Evolutionary conservation across 495 filamentous ascomycete genomes (phyloP), one percentile per base, ranked within the genome.

Genomic region (Pyrenula massariospora): DNA sequence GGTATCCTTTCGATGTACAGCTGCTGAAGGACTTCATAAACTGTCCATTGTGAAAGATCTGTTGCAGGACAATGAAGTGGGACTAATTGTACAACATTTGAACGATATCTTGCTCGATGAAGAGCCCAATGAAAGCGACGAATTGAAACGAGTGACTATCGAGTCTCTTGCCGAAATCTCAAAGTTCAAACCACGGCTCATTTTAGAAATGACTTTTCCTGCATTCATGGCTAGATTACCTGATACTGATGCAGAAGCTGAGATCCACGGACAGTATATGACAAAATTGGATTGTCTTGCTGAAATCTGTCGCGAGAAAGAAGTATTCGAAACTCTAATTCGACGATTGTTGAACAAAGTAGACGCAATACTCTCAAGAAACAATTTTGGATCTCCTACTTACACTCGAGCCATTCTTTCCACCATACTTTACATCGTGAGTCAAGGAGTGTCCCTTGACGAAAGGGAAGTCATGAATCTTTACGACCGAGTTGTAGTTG

Each of bases 161-260:
- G 65, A 75, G 50, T 78, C 79, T 48, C 70, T 89, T 48, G 74
- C 80, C 10, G 77, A 84, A 25, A 77, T 89, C 52, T 85, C 85
- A 8, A 84, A 78, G 58, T 73, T 81, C 54, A 85, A 84, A 59
- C 80, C 84, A 12, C 75, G 77, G n/a, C 65, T 85, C 22, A 82
- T 89, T 20, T 79, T 86, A 67, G 77, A 87, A 53, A 83, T 84
- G 25, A 86, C 85, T 0, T 84, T 89, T 66, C 86, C 86, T 12
- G 81, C 81, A 10, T 88, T 89, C 62, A 80, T 88, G 70, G 85
- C 85, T 1, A 77, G 79, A 24, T 70, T 89, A 1, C 86, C 86
- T 2, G 84, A 87, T 51, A 67, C 69, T 22, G 78, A 78, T 53
- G 67, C 75, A 23, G 70, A 71, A 10, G 63, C 63, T 0, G 70